These are phyloP conservation scores for Vaccinium myrtillus DNA, from an alignment of 148 eudicot genomes.

Conservation along the genomic window DNA sequence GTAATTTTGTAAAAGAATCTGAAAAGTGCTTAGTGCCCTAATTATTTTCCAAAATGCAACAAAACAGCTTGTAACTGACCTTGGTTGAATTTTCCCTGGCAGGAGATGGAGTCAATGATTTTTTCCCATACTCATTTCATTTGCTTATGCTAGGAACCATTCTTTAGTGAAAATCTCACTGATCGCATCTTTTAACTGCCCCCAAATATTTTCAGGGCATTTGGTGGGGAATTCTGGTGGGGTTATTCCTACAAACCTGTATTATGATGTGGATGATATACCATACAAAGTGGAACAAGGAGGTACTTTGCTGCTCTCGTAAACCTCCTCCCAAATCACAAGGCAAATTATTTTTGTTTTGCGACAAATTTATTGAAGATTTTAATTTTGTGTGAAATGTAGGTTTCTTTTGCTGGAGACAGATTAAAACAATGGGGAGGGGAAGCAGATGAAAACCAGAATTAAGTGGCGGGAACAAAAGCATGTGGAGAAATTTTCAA, in stretches of 20 bases:
- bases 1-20: too few species aligned
- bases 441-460: too few species aligned
- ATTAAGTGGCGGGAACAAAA: too few species aligned
- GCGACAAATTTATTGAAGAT: neutral
- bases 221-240: conserved; percentile 10
- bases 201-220: conserved; percentile 8
- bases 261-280: conserved; percentile 7
- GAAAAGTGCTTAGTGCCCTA: neutral
- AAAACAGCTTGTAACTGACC: neutral
- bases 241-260: neutral
- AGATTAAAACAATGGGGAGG: conserved; percentile 7
- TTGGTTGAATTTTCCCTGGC: neutral
- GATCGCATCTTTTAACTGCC: neutral
- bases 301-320: neutral
- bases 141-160: neutral
- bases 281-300: neutral
- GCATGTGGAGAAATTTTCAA: too few species aligned
- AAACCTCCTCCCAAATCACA: neutral
- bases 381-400: neutral
- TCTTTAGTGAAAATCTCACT: neutral
- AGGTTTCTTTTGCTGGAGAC: conserved; percentile 12
- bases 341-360: too few species aligned
- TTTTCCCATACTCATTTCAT: neutral
- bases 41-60: neutral
- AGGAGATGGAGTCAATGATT: neutral